Evolutionary conservation across 306 rosid species (phyloP).

Genomic region (Lotus japonicus): DNA sequence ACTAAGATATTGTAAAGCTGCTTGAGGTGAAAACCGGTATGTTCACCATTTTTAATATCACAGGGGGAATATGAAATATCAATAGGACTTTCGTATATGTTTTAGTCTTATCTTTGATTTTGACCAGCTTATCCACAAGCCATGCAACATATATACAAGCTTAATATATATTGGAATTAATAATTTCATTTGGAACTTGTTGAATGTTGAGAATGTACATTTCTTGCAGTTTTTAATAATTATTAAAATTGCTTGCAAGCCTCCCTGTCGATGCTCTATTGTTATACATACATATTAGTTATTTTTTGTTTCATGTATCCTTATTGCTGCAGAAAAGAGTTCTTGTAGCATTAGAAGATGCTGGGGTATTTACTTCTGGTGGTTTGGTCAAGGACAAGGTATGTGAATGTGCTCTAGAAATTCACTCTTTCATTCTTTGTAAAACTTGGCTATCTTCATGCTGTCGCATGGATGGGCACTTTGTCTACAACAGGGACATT

Average conservation of each 20-base stretch:
- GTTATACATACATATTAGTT: too few species aligned
- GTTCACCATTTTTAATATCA: not conserved
- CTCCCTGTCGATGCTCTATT: not conserved
- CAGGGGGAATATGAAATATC: not conserved
- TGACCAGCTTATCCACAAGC: not conserved
- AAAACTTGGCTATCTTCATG: not conserved
- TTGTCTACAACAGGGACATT: not conserved
- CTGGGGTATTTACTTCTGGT: constrained; percentile 85
- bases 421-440: not conserved
- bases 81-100: not conserved
- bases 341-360: constrained; percentile 75
- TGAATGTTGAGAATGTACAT: not conserved
- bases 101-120: not conserved
- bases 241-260: not conserved
- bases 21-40: not conserved
- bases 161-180: too few species aligned
- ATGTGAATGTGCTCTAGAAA: constrained; percentile 5
- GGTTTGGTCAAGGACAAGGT: constrained; percentile 95
- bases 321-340: constrained; percentile 67
- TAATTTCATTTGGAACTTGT: not conserved
- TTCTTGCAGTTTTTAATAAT: constrained; percentile 6
- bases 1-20: constrained; percentile 6
- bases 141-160: not conserved
- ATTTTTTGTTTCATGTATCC: not conserved
- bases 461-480: not conserved